Conservation (phyloP, 2,329 filamentous ascomycete species). For the Phialocephala sp. region DNA sequence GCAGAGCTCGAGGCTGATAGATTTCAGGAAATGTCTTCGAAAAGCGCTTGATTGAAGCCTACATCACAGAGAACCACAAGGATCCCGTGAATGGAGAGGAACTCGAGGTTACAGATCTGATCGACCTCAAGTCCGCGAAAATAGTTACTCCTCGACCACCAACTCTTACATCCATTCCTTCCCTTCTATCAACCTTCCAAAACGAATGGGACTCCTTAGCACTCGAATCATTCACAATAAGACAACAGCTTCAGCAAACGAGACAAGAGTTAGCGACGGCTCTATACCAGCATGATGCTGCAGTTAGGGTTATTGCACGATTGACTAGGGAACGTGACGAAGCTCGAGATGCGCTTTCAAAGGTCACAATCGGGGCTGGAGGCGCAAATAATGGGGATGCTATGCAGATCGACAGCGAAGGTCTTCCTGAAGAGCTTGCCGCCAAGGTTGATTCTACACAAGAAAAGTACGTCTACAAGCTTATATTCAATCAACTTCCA, state of each 20-base stretch:
- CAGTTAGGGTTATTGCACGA: slow-evolving; percentile 91
- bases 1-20: slow-evolving; percentile 29
- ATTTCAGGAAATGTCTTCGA: slow-evolving; percentile 83
- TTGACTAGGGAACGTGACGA: slow-evolving; percentile 92
- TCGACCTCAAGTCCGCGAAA: slow-evolving; percentile 83
- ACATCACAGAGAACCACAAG: slow-evolving; percentile 90
- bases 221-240: slow-evolving; percentile 87
- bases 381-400: slow-evolving; percentile 70
- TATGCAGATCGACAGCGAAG: slow-evolving; percentile 89
- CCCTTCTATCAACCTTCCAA: slow-evolving; percentile 91
- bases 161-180: slow-evolving; percentile 93
- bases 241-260: slow-evolving; percentile 87
- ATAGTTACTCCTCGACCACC: slow-evolving; percentile 89
- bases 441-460: slow-evolving; percentile 81
- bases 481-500: neutral
- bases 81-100: slow-evolving; percentile 91
- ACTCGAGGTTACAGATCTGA: slow-evolving; percentile 80
- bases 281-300: slow-evolving; percentile 96
- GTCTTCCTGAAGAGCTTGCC: slow-evolving; percentile 73
- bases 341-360: slow-evolving; percentile 85
- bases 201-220: slow-evolving; percentile 98
- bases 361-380: slow-evolving; percentile 73
- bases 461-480: slow-evolving; percentile 64
- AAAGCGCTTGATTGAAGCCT: slow-evolving; percentile 92
- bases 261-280: slow-evolving; percentile 92